phyloP scores from a whole-genome alignment of 305 asterid species.

The Striga hermonthica region DNA sequence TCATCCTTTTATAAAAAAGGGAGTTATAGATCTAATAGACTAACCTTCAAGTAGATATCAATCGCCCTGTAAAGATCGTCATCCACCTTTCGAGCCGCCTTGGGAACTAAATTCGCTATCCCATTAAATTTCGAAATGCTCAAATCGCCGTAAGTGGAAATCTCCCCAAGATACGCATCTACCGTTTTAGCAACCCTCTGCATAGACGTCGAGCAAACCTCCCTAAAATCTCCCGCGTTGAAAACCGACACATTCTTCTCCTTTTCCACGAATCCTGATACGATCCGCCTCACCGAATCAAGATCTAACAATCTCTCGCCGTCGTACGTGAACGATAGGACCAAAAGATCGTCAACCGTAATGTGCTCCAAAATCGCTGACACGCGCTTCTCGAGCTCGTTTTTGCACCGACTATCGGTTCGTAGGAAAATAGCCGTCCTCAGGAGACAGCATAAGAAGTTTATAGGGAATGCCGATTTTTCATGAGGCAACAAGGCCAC shows the following conservation, averaged over 20 bases:
- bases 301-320: conserved; percentile 81
- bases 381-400: conserved; percentile 69
- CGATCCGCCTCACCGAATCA: conserved; percentile 78
- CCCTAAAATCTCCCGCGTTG: conserved; percentile 61
- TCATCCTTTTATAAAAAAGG: no score
- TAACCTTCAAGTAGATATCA: conserved; percentile 83
- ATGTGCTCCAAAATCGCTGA: conserved; percentile 65
- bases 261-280: conserved; percentile 78
- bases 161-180: conserved; percentile 81
- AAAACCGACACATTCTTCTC: conserved; percentile 78
- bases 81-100: conserved; percentile 69
- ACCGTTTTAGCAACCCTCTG: conserved; percentile 72
- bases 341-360: conserved; percentile 70
- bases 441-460: conserved; percentile 81
- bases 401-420: conserved; percentile 53
- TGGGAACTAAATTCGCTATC: conserved; percentile 78
- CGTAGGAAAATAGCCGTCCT: conserved; percentile 72
- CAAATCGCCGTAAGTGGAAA: conserved; percentile 62
- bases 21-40: not conserved
- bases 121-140: conserved; percentile 83
- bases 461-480: conserved; percentile 72
- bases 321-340: conserved; percentile 66
- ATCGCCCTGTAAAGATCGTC: conserved; percentile 92
- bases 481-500: conserved; percentile 63
- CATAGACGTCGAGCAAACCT: conserved; percentile 63